Evolutionary conservation across 345 rosid genomes (phyloP), one percentile per base, ranked within the genome.

Genomic region (Gossypium longicalyx): DNA sequence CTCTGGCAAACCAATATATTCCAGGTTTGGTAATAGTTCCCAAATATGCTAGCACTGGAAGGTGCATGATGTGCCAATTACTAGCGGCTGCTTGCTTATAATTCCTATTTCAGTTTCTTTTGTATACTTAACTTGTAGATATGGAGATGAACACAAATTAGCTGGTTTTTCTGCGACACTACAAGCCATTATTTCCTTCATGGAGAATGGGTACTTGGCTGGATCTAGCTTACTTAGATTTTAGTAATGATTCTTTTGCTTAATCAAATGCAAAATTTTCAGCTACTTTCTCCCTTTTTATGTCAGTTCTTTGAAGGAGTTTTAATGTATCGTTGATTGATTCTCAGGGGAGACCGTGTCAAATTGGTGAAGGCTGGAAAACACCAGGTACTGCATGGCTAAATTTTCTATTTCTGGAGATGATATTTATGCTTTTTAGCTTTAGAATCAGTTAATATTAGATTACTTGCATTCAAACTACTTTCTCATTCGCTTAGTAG

Each of bases 101-200:
- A 73, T 9, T 44, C 54, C 8, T 57, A 3, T 58, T 25, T 63
- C 13, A 34, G 5, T 47, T 60, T 65, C 44, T 80, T 12, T 67
- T 68, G 58, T 48, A 19, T 22, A 17, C 69, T 80, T 67, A 67
- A 74, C 47, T 79, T 79, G 77, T 77, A 93, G 99, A 87, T 93
- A 96, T 80, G 98, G 99, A 63, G 97, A 93, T 74, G 99, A 93
- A 67, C 97, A 93, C 87, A 96, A 90, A 83, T 92, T 96, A 45
- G 99, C 99, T 23, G 99, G 97, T 73, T 96, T 96, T 83, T 93
- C 98, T 68, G 99, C 99, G 51, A 96, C 99, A 25, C 82, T 93
- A 77, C 99, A 96, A 80, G 99, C 99, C 79, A 96, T 93, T 79
- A 93, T 96, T 77, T 96, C 99, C 77, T 96, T 93, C 72, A 95